Percentiles rank a stretch among this genome's conserved stretches.
Conservation (phyloP, 176 grass and related monocot genomes). For the Chloris gayana region DNA sequence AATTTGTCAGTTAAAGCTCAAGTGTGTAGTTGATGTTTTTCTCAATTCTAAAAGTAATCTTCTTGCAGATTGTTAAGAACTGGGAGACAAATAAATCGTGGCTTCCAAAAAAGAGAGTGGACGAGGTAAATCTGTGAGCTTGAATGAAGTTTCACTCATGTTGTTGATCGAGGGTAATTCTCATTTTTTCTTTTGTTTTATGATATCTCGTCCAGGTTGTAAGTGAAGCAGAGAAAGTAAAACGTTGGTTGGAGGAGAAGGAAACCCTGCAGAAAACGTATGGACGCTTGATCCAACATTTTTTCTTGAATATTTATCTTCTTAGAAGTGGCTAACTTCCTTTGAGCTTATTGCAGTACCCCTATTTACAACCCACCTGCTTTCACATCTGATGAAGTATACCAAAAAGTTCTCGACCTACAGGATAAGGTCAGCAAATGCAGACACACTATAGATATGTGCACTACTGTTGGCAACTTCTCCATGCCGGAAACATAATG, state of each 20-base stretch:
- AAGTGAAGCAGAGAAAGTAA: slow-evolving; percentile 82
- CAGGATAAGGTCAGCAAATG: slow-evolving; percentile 75
- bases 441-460: slow-evolving; percentile 7
- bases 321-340: slow-evolving; percentile 19
- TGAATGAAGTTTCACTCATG: slow-evolving; percentile 17
- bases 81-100: slow-evolving; percentile 94
- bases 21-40: slow-evolving; percentile 8
- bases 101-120: slow-evolving; percentile 84
- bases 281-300: not conserved
- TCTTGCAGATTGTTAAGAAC: slow-evolving; percentile 77
- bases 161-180: slow-evolving; percentile 15
- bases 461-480: not conserved
- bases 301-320: not conserved
- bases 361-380: slow-evolving; percentile 55
- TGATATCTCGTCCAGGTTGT: slow-evolving; percentile 55
- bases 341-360: slow-evolving; percentile 51
- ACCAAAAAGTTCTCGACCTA: slow-evolving; percentile 65
- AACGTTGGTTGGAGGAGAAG: slow-evolving; percentile 85
- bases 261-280: slow-evolving; percentile 92
- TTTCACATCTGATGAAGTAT: slow-evolving; percentile 89
- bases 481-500: not conserved
- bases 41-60: slow-evolving; percentile 15
- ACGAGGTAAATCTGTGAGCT: slow-evolving; percentile 62
- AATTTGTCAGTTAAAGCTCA: not conserved
- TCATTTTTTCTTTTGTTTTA: slow-evolving; percentile 36